Evolutionary conservation across 179 eudicot species (phyloP).

Genomic region (Corrigiola litoralis): DNA sequence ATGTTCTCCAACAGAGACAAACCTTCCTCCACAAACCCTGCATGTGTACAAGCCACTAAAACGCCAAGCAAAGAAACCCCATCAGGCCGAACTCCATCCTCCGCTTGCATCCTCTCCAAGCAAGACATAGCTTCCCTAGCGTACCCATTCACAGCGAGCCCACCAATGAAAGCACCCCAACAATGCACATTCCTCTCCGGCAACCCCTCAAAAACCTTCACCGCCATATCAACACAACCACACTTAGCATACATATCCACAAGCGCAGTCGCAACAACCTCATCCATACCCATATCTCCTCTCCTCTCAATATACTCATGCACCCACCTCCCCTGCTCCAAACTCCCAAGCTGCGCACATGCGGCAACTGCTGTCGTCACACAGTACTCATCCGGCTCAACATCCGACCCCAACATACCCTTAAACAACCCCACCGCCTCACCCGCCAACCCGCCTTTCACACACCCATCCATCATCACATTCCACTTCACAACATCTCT

Average conservation of each 20-base stretch:
- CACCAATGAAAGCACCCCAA: conserved; percentile 32
- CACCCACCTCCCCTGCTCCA: conserved; percentile 32
- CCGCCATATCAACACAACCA: conserved; percentile 25
- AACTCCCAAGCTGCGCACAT: conserved; percentile 30
- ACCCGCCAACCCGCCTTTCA: conserved; percentile 17
- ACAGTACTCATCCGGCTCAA: conserved; percentile 28
- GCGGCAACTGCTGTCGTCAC: conserved; percentile 27
- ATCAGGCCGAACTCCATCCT: conserved; percentile 29
- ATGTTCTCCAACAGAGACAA: conserved; percentile 22
- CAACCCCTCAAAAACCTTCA: conserved; percentile 24
- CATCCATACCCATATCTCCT: conserved; percentile 10
- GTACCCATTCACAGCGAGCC: conserved; percentile 20
- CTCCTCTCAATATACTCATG: conserved; percentile 26
- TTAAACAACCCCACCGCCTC: conserved; percentile 25
- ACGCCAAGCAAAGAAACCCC: conserved; percentile 28
- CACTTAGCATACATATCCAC: conserved; percentile 35
- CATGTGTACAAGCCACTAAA: conserved; percentile 26
- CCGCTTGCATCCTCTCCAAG: conserved; percentile 27
- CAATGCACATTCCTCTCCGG: conserved; percentile 22
- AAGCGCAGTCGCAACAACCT: conserved; percentile 24
- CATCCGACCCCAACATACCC: conserved; percentile 23
- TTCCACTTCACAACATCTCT: conserved; percentile 23
- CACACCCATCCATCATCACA: conserved; percentile 26
- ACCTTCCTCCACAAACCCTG: conserved; percentile 23
- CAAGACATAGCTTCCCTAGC: conserved; percentile 17